phyloP scores from a whole-genome alignment of 2,329 filamentous ascomycete species.

The Trichoderma hamatum region DNA sequence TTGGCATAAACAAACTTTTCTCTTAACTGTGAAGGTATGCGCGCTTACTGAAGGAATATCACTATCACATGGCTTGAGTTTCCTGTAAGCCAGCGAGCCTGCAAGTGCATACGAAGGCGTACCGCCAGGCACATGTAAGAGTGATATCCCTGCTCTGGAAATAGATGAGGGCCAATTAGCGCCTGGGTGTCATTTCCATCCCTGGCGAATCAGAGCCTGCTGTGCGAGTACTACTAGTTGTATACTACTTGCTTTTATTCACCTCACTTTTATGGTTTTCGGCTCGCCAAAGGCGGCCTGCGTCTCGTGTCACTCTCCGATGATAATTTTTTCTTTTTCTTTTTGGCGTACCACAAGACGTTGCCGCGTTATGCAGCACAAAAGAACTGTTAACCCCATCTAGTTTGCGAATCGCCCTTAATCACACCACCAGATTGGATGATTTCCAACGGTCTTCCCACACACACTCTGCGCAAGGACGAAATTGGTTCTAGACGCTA shows the following conservation, averaged over 20 bases:
- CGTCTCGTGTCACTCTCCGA: neutral
- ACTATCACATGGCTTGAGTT: conserved; percentile 2
- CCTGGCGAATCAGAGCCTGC: conserved; percentile 1
- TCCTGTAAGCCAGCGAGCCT: conserved; percentile 7
- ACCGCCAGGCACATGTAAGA: neutral
- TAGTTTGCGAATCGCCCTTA: too few species aligned
- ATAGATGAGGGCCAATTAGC: neutral
- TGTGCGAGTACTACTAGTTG: neutral
- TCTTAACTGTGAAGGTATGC: neutral
- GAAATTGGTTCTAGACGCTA: neutral
- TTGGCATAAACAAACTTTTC: neutral
- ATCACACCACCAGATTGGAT: neutral
- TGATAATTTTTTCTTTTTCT: too few species aligned
- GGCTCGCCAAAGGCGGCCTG: conserved; percentile 1
- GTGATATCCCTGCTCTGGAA: neutral
- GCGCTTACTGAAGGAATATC: neutral
- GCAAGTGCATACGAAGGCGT: neutral
- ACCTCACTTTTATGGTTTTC: neutral
- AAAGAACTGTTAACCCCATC: too few species aligned
- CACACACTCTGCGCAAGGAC: neutral
- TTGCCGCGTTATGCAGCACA: neutral
- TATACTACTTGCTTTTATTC: neutral
- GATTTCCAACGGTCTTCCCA: neutral
- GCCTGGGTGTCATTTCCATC: neutral
- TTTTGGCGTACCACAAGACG: neutral